These are phyloP conservation scores for Boletus pseudopeckii DNA, from an alignment of 768 basidiomycete species.

Conservation along the genomic window DNA sequence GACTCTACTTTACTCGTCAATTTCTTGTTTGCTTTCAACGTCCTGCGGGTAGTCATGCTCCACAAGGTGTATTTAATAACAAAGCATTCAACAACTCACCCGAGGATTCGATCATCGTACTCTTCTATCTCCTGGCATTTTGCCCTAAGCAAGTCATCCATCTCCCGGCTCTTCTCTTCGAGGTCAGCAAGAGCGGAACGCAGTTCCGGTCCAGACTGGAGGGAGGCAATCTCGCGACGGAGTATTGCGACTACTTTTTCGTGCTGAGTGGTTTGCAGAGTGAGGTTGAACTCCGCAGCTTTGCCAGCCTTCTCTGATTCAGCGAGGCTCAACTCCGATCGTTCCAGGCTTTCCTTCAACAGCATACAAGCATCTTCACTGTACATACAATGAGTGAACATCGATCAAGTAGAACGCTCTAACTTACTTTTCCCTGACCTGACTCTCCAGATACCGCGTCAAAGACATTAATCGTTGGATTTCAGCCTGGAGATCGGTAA, in stretches of 20 bases:
- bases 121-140: slow-evolving; percentile 81
- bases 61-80: slow-evolving; percentile 1
- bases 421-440: slow-evolving; percentile 58
- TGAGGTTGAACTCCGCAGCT: slow-evolving; percentile 62
- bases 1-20: slow-evolving; percentile 65
- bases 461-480: slow-evolving; percentile 61
- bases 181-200: slow-evolving; percentile 55
- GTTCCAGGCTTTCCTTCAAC: slow-evolving; percentile 41
- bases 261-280: slow-evolving; percentile 62
- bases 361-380: slow-evolving; percentile 47
- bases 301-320: slow-evolving; percentile 56
- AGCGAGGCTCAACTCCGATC: slow-evolving; percentile 42
- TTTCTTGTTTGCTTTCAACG: slow-evolving; percentile 80
- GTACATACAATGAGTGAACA: slow-evolving; percentile 6
- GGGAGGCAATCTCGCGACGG: slow-evolving; percentile 50
- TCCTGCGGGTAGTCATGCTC: slow-evolving; percentile 38
- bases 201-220: slow-evolving; percentile 54
- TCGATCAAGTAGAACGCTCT: neutral
- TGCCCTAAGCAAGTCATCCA: slow-evolving; percentile 65
- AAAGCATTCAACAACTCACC: slow-evolving; percentile 40
- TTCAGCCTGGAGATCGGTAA: slow-evolving; percentile 61
- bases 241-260: slow-evolving; percentile 60
- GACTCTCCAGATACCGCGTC: slow-evolving; percentile 58
- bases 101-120: slow-evolving; percentile 77
- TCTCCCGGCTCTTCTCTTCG: slow-evolving; percentile 67